A percentile compares a stretch with the other conserved stretches of the same genome.
Evolutionary conservation across 2,329 filamentous ascomycete species (phyloP).

Genomic region (Ophiocordyceps camponoti-floridani): DNA sequence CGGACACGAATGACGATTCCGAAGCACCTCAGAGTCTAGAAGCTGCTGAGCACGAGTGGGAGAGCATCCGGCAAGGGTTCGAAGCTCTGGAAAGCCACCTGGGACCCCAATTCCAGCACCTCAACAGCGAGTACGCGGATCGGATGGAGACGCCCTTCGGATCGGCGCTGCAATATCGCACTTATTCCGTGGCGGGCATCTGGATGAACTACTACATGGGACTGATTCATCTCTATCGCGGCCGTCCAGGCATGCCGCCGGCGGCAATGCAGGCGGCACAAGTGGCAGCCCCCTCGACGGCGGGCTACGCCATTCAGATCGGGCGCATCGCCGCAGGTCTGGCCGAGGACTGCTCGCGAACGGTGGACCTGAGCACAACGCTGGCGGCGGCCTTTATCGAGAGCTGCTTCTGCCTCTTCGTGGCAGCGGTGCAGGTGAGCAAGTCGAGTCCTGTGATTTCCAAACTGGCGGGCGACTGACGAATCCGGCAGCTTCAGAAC

Average conservation of each 20-base stretch:
- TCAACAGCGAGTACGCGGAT: conserved; percentile 48
- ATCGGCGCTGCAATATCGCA: conserved; percentile 61
- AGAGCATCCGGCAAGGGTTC: conserved; percentile 54
- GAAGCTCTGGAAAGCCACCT: conserved; percentile 46
- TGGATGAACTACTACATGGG: conserved; percentile 82
- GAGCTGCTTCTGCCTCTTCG: conserved; percentile 66
- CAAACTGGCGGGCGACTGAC: not conserved
- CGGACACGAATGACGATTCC: conserved; percentile 27
- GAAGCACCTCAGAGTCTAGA: conserved; percentile 47
- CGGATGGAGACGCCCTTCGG: conserved; percentile 60
- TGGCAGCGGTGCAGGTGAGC: conserved; percentile 56
- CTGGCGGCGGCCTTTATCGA: conserved; percentile 73
- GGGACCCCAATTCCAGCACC: conserved; percentile 57
- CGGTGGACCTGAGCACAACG: conserved; percentile 50
- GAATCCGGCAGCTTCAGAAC: conserved; percentile 24
- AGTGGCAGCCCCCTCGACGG: conserved; percentile 56
- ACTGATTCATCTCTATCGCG: conserved; percentile 62
- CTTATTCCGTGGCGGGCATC: conserved; percentile 70
- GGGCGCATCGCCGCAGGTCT: conserved; percentile 66
- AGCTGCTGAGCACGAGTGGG: conserved; percentile 66
- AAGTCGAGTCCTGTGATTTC: too few relatives aligned
- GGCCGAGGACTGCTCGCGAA: conserved; percentile 32
- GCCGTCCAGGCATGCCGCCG: conserved; percentile 81
- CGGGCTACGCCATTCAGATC: conserved; percentile 51
- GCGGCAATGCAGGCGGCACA: conserved; percentile 76